Evolutionary conservation across 345 rosid genomes (phyloP), one percentile per base, ranked within the genome.

Genomic region (Microcos paniculata): DNA sequence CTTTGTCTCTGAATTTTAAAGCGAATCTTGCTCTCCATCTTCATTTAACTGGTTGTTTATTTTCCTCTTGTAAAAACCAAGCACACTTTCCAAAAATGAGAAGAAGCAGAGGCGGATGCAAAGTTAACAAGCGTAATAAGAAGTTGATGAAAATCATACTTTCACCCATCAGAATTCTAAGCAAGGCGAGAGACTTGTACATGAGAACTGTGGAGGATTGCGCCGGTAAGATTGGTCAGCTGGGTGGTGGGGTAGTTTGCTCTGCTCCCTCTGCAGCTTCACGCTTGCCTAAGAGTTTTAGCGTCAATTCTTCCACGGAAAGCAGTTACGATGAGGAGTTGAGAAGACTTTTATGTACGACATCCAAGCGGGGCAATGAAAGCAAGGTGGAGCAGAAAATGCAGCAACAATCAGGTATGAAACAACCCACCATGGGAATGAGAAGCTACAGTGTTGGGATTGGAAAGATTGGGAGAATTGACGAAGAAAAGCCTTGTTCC

Each of bases 381-480:
- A 16, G 75, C 1, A 63, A 49, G 48, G 43, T 23, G 11, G 56
- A 33, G 21, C 38, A 12, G 38, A 72, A 43, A 38, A 8, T 40
- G 72, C 28, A 10, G 21, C 49, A 33, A 7, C 26, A 51, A 28
- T 15, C n/a, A 11, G 2, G 35, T 23, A 31, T 46, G 57, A 68
- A 68, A 28, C 24, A 18, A 14, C 14, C 7, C n/a, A 68, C 2
- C n/a, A 19, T 18, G 72, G 42, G 28, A 40, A 58, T 19, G 76
- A 83, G 87, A 83, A 83, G 86, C 57, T 85, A 83, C 21, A 85
- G 86, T 65, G 87, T 88, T 24, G 86, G 84, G 56, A 10, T 88
- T 0, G 92, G 92, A 58, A 83, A 73, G 81, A 82, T 88, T n/a
- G 88, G 90, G 40, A 80, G 80, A 64, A 84, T 85, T 67, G 87